phyloP scores from a whole-genome alignment of 805 yeast species.

The Komagataella mondaviorum region DNA sequence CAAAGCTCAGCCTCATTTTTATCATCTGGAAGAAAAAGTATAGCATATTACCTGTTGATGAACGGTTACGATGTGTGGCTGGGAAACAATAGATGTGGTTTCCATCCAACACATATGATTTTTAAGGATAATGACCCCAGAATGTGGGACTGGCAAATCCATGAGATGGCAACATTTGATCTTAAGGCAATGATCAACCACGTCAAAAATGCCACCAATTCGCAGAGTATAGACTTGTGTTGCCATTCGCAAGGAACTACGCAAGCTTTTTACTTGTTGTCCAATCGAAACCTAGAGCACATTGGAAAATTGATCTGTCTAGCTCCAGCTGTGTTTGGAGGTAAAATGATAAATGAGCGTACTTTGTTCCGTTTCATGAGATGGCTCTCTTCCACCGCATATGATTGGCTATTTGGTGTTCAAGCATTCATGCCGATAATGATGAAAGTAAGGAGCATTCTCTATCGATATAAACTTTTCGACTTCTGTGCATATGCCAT shows the following conservation, averaged over 20 bases:
- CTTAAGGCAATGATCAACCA: constrained; percentile 58
- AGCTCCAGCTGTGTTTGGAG: constrained; percentile 90
- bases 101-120: constrained; percentile 50
- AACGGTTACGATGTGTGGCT: constrained; percentile 80
- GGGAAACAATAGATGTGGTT: constrained; percentile 85
- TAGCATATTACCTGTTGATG: constrained; percentile 43
- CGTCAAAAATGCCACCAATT: constrained; percentile 29
- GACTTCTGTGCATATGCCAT: constrained; percentile 61
- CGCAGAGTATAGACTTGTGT: constrained; percentile 39
- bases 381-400: constrained; percentile 27
- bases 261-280: constrained; percentile 61
- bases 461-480: constrained; percentile 38
- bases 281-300: constrained; percentile 29
- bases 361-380: constrained; percentile 50
- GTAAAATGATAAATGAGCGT: constrained; percentile 52
- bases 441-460: constrained; percentile 38
- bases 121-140: constrained; percentile 26
- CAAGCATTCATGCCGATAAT: constrained; percentile 70
- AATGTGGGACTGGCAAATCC: constrained; percentile 92
- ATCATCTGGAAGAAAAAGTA: constrained; percentile 68
- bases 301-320: constrained; percentile 61
- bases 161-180: constrained; percentile 72
- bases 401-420: constrained; percentile 52
- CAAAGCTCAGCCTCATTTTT: constrained; percentile 82
- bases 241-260: constrained; percentile 95